Base-by-base conservation (phyloP, 202 grass and related monocot species). In the Schoenoplectus tabernaemontani region DNA sequence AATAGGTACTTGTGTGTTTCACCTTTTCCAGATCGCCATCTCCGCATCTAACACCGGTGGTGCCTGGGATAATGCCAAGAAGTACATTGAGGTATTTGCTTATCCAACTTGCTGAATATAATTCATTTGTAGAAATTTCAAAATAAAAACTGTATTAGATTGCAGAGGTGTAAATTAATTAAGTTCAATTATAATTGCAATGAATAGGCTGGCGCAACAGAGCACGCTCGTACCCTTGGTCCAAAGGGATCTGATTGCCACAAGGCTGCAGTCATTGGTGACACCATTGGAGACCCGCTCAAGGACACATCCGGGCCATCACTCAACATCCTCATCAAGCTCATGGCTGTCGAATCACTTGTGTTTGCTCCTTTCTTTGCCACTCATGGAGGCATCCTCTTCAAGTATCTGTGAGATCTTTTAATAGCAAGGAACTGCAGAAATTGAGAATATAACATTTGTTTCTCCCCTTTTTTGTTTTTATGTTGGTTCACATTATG, bases 291-390 rank as follows among this genome's bases (percentile, higher is more conserved):
- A 60, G 93, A 97, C 88, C 93, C 93, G 15, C 90, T 97, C 69
- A 97, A 97, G 86, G 93, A 97, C 85, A 97, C 93, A n/a, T 97
- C 93, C 1, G 93, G 93, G 42, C 93, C 90, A 0, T 97, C 93
- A 0, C 93, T 97, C 75, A 97, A 97, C 90, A 97, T 97, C 83
- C 93, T 93, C 79, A 96, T 96, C 93, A 96, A 96, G 86, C 93
- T 96, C 53, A 96, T 96, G 93, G 93, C 93, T 0, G 93, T 97
- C 0, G 93, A 97, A 67, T 97, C 93, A 59, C 93, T 97, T 2
- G 93, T 97, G 67, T 97, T 97, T 7, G 93, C 93, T 1, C 93
- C 93, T 17, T 97, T 97, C 84, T 97, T 97, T 9, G 93, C 93
- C 26, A 83, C 93, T 3, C 91, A 97, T 5, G 93, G 93, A 64